Base-by-base conservation (phyloP, 805 yeast species). In the Saccharomycopsis fermentans region DNA sequence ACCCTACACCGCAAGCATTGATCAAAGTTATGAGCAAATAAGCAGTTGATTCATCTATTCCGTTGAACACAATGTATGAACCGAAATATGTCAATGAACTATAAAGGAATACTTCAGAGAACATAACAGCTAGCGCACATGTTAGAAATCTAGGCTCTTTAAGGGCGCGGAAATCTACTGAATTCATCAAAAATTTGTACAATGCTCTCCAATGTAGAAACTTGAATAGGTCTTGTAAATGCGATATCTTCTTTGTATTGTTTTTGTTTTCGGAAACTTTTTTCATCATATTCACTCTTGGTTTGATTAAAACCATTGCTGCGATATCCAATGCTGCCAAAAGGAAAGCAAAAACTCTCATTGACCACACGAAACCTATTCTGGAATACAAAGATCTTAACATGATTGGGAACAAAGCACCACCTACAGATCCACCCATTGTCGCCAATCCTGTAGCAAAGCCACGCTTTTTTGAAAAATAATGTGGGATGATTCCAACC, bases 321-420 rank as follows among this genome's bases (percentile, higher is more conserved):
- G 66, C 36, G 14, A 59, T 17, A 19, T 52, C 55, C 26, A 58
- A 51, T 11, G 29, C 36, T 17, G 27, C 57, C 26, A 63, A 35
- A 53, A 74, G 70, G 62, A 81, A 75, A 0, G 80, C 80, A 54
- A 80, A 68, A 14, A 74, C 70, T 55, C 86, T 71, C 51, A 78
- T 71, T 3, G 81, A 77, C 84, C 85, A 81, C 12, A 71, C 72
- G 63, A 78, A 80, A 0, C 85, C 85, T 26, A 79, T 72, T 16
- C 68, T 64, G 6, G 63, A 59, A 55, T 76, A 73, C 52, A 79
- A 66, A 19, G 66, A 66, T 50, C 77, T 72, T 17, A 79, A 71
- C 71, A 77, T 70, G 50, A 78, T 67, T 14, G 83, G 81, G 65
- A 77, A 78, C 24, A 76, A 57, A 56, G 77, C 68, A 14, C 82